Conservation (phyloP, 306 rosid species). For the Geum urbanum region DNA sequence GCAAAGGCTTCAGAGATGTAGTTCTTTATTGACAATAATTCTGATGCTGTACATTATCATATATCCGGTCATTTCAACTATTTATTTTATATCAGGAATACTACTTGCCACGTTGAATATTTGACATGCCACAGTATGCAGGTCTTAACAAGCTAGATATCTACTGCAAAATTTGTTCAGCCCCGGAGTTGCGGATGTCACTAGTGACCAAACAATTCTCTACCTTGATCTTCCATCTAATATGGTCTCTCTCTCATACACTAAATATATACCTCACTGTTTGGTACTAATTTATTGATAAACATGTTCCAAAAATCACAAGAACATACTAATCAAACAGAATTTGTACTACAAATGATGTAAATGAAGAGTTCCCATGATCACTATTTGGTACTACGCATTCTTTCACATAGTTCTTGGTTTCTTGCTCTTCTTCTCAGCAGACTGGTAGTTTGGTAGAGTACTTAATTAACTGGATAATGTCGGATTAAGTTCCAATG, state of each 20-base stretch:
- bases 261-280: background rate
- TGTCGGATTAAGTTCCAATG: slow-evolving; percentile 5
- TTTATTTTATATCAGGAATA: background rate
- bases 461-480: background rate
- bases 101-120: background rate
- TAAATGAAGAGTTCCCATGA: background rate
- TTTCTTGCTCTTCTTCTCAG: slow-evolving; percentile 20
- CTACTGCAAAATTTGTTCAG: slow-evolving; percentile 72
- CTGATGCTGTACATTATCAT: background rate
- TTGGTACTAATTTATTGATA: background rate
- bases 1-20: too few species aligned
- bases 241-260: slow-evolving; percentile 40
- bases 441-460: slow-evolving; percentile 1
- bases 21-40: background rate
- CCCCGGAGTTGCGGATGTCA: slow-evolving; percentile 52
- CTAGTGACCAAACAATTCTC: slow-evolving; percentile 48
- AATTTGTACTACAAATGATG: background rate
- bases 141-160: slow-evolving; percentile 80
- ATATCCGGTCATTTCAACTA: background rate
- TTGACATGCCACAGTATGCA: slow-evolving; percentile 26
- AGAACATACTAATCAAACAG: background rate
- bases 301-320: background rate
- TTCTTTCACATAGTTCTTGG: background rate
- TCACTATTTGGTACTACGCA: too few species aligned
- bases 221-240: slow-evolving; percentile 90